phyloP scores from a whole-genome alignment of 306 rosid species.

The Lablab purpureus region DNA sequence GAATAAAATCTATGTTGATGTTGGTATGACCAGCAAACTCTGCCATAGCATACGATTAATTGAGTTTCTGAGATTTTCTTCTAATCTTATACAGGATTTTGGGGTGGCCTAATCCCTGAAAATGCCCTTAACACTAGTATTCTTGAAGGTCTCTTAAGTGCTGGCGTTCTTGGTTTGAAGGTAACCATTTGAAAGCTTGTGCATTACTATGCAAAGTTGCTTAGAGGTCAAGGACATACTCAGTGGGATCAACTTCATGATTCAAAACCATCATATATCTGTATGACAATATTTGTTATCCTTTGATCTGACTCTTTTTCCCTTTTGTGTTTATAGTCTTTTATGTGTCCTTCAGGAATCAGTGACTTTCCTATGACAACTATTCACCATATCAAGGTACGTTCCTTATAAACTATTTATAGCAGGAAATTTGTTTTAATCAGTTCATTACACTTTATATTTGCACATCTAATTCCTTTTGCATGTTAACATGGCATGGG shows the following conservation, averaged over 20 bases:
- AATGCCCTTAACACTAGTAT: conserved; percentile 79
- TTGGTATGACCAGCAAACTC: conserved; percentile 64
- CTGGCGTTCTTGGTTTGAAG: conserved; percentile 95
- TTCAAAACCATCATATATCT: background rate
- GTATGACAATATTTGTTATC: conserved; percentile 11
- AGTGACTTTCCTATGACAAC: conserved; percentile 91
- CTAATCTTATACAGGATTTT: conserved; percentile 69
- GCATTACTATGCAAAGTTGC: conserved; percentile 12
- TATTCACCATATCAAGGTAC: conserved; percentile 85
- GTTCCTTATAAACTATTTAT: conserved; percentile 2
- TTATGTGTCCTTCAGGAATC: conserved; percentile 99
- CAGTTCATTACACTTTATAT: conserved; percentile 26
- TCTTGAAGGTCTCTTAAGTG: conserved; percentile 83
- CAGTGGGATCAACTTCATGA: background rate
- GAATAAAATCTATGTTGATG: conserved; percentile 80
- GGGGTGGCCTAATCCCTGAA: conserved; percentile 98
- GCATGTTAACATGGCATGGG: conserved; percentile 12
- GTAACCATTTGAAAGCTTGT: conserved; percentile 56
- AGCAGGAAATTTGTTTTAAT: background rate
- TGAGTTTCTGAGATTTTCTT: conserved; percentile 31
- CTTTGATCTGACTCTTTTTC: conserved; percentile 32
- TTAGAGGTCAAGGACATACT: background rate
- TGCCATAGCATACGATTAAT: conserved; percentile 19
- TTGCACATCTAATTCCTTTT: background rate
- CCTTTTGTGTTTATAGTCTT: conserved; percentile 67